phyloP scores from a whole-genome alignment of 768 basidiomycete genomes.

The Tylopilus sp. region DNA sequence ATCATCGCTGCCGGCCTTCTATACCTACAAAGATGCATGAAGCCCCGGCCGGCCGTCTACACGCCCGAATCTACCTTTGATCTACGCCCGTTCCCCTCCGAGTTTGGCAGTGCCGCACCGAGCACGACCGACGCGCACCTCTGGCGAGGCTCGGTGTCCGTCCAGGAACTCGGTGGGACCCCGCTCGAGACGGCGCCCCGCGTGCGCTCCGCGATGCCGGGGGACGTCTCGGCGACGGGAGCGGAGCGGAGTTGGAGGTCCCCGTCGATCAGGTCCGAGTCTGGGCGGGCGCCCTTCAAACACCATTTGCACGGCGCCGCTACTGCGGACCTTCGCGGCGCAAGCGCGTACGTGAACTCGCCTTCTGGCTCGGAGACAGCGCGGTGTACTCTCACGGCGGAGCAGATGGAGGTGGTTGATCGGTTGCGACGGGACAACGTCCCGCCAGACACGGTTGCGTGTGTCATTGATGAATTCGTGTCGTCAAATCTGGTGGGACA shows the following conservation, averaged over 20 bases:
- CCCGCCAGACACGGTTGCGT: slow-evolving; percentile 15
- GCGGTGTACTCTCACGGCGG: slow-evolving; percentile 8
- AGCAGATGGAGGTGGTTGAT: slow-evolving; percentile 12
- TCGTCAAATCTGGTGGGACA: not conserved
- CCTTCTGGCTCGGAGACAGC: not conserved
- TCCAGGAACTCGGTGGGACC: no score
- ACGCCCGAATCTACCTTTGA: not conserved
- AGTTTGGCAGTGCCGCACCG: not conserved
- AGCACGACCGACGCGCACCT: not conserved
- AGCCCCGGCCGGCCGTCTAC: not conserved
- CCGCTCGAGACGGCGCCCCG: not conserved
- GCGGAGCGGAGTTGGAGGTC: not conserved
- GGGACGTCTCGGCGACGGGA: slow-evolving; percentile 14
- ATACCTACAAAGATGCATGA: slow-evolving; percentile 8
- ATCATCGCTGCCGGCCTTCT: slow-evolving; percentile 1
- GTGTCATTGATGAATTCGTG: slow-evolving; percentile 12
- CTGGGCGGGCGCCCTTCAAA: slow-evolving; percentile 1
- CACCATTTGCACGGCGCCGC: not conserved
- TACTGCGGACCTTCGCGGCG: not conserved
- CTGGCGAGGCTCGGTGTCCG: no score
- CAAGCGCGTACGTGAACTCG: not conserved
- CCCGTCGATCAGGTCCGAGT: slow-evolving; percentile 1
- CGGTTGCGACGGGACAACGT: slow-evolving; percentile 6
- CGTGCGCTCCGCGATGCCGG: slow-evolving; percentile 13
- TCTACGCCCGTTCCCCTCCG: slow-evolving; percentile 3